These are phyloP conservation scores for Metschnikowia lochheadii DNA, from an alignment of 805 yeast species.

Conservation along the genomic window DNA sequence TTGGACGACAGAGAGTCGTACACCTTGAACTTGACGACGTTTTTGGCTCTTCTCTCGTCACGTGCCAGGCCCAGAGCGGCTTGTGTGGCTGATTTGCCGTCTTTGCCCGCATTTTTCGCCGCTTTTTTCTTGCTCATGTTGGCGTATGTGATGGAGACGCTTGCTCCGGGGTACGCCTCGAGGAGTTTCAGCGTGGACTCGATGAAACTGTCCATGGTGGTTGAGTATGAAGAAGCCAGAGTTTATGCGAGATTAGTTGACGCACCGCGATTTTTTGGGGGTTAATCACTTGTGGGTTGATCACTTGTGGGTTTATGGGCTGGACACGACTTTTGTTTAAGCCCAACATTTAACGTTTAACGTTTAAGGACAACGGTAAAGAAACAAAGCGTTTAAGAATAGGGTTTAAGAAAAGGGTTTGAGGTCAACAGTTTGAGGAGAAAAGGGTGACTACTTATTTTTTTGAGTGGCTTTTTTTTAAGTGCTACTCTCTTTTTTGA, in stretches of 20 bases:
- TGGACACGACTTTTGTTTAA: background rate
- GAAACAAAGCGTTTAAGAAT: too few relatives aligned
- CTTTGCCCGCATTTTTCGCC: slow-evolving; percentile 7
- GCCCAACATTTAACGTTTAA: too few relatives aligned
- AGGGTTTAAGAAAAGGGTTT: too few relatives aligned
- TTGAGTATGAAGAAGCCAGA: background rate
- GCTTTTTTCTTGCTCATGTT: slow-evolving; percentile 25
- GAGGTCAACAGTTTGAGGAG: too few relatives aligned
- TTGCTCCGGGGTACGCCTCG: slow-evolving; percentile 35
- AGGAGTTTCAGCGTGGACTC: slow-evolving; percentile 28
- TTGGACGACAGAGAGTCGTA: slow-evolving; percentile 63
- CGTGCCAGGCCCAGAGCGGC: too few relatives aligned
- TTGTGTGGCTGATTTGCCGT: background rate
- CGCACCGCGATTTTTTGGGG: too few relatives aligned
- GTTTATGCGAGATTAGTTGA: background rate
- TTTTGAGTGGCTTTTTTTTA: too few relatives aligned
- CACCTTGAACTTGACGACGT: slow-evolving; percentile 51
- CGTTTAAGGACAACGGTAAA: too few relatives aligned
- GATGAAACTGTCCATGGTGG: slow-evolving; percentile 22
- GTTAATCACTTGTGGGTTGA: background rate
- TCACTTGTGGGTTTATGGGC: background rate
- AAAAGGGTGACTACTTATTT: too few relatives aligned
- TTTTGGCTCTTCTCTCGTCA: slow-evolving; percentile 21
- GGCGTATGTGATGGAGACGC: slow-evolving; percentile 36
- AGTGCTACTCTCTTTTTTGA: too few relatives aligned